Percentiles rank a stretch among this genome's conserved stretches.
Evolutionary conservation across 2,329 filamentous ascomycete species (phyloP).

Genomic region (Mollisiaceae sp.): DNA sequence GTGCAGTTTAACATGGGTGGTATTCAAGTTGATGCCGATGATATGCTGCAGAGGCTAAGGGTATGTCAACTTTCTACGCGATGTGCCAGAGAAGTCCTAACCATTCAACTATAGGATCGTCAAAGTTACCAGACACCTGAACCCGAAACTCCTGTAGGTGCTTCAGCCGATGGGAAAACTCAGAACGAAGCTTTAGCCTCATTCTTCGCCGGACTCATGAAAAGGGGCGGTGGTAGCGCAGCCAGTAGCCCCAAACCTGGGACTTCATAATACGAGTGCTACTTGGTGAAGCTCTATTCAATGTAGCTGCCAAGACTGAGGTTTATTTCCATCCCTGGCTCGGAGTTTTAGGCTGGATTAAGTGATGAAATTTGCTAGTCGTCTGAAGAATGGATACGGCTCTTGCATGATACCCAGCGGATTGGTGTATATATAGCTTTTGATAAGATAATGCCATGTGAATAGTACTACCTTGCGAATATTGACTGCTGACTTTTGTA

Average conservation of each 20-base stretch:
- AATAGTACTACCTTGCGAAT: neutral
- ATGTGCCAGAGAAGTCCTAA: conserved; percentile 9
- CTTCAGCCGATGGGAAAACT: conserved; percentile 50
- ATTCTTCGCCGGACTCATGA: conserved; percentile 64
- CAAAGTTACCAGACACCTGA: conserved; percentile 43
- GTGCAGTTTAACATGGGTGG: conserved; percentile 99
- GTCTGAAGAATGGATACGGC: conserved; percentile 16
- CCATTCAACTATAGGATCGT: conserved; percentile 39
- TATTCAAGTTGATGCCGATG: conserved; percentile 93
- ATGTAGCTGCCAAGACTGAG: conserved; percentile 14
- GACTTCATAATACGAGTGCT: conserved; percentile 22
- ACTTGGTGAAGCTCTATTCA: neutral
- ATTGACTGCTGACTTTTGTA: neutral
- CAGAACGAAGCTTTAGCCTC: conserved; percentile 64
- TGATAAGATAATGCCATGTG: conserved; percentile 5
- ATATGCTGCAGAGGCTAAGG: conserved; percentile 87
- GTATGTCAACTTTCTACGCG: conserved; percentile 51
- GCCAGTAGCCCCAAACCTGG: conserved; percentile 41
- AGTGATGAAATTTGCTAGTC: conserved; percentile 24
- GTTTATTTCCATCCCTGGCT: conserved; percentile 16
- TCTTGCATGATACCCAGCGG: conserved; percentile 33
- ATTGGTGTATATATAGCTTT: conserved; percentile 25
- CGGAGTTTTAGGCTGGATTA: conserved; percentile 26
- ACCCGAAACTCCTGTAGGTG: conserved; percentile 37
- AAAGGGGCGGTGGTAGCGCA: conserved; percentile 49